Conservation (phyloP, 1,139 yeast species). For the Hansenula lynferdii region DNA sequence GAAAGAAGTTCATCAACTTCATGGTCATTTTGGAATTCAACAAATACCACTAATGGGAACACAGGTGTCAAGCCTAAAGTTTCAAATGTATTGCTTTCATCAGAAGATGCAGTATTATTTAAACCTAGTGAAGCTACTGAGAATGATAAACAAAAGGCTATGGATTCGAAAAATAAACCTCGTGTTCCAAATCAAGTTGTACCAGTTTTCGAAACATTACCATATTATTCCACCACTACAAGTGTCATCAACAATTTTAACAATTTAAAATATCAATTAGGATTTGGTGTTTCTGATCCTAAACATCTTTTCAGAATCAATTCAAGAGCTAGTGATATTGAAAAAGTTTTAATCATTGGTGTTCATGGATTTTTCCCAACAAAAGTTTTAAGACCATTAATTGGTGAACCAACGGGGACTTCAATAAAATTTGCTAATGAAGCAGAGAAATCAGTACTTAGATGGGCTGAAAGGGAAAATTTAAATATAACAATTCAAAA, state of each 20-base stretch:
- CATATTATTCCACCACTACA: constrained; percentile 19
- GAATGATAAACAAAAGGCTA: constrained; percentile 2
- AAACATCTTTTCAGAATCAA: constrained; percentile 25
- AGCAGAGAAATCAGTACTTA: constrained; percentile 70
- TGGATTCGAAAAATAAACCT: constrained; percentile 4
- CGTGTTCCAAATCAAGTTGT: constrained; percentile 24
- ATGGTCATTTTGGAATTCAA: constrained; percentile 21
- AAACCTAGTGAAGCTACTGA: constrained; percentile 10
- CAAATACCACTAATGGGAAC: constrained; percentile 4
- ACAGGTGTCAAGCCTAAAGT: constrained; percentile 9
- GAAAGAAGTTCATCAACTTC: too few species aligned
- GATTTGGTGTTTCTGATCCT: constrained; percentile 21
- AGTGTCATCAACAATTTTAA: constrained; percentile 17
- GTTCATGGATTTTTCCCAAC: constrained; percentile 97
- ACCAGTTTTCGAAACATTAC: constrained; percentile 29
- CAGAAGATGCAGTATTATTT: constrained; percentile 20
- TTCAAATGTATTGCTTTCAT: constrained; percentile 15
- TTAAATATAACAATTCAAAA: constrained; percentile 68
- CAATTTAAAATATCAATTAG: constrained; percentile 17
- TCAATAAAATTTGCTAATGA: constrained; percentile 82
- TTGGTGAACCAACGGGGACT: constrained; percentile 94
- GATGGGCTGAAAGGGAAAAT: constrained; percentile 63
- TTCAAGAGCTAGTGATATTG: constrained; percentile 24
- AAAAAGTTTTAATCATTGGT: constrained; percentile 73
- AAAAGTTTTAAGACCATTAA: constrained; percentile 72